Base-by-base conservation (phyloP, 768 basidiomycete genomes). In the Infundibulicybe gibba region DNA sequence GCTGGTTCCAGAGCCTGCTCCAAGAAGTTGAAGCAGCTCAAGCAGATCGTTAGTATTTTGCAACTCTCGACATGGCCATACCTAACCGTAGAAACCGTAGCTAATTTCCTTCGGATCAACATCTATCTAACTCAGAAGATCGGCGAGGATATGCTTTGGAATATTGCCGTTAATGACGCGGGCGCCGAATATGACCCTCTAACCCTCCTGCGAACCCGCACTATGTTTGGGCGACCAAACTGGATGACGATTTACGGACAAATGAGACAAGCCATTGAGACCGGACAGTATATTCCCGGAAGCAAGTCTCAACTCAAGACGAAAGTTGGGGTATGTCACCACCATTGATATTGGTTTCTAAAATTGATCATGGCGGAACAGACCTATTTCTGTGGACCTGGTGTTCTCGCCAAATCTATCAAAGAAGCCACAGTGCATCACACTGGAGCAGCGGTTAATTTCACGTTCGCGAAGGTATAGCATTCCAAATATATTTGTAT, bases 1-100 rank as follows among this genome's bases (percentile, higher is more conserved):
- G 91, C 56, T 97, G 94, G 94, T 95, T 97, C 80, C 90, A 94
- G 64, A 83, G 78, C 50, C 69, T 97, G 44, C 74, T 97, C 49
- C 85, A 87, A 58, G 85, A 93, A 61, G 84, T 97, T 40, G 94
- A 97, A 63, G 82, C 81, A 41, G 87, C 89, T 39, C 92, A 94
- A 61, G 82, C 83, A 32, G 90, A 94, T 73, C 88, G 91, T 92
- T 61, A 74, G 89, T 76, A 11, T 19, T 38, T 43, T 9, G 31
- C 37, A 14, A 32, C 42, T 25, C 30, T n/a, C 31, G 17, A 1
- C 43, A 33, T 32, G 34, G 46, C 16, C 5, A 6, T 17, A 31
- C 42, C 31, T 10, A 46, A 19, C 42, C 40, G 54, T 63, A 41
- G 59, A n/a, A 46, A 43, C 43, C 15, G 15, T 54, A 92, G 91